Evolutionary conservation across 1,284 basidiomycete species (phyloP).

Genomic region (Takashimella tepidaria): DNA sequence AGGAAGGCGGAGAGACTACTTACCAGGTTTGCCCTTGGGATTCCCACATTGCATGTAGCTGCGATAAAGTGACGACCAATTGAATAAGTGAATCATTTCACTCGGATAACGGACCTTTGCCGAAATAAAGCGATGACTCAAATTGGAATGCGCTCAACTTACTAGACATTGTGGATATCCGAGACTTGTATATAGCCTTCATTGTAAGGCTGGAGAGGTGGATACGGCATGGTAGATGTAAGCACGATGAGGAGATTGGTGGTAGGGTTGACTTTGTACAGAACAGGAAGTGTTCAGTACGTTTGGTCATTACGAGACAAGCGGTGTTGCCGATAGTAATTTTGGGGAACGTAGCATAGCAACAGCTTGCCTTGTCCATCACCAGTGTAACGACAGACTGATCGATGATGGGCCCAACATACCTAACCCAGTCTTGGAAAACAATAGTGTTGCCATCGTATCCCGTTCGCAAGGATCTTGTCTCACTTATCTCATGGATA

Average conservation of each 20-base stretch:
- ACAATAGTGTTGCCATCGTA: too few species aligned
- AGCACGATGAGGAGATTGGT: not conserved
- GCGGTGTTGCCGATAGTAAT: too few species aligned
- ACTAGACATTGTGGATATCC: conserved; percentile 74
- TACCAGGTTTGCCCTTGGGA: conserved; percentile 68
- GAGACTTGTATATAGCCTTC: conserved; percentile 66
- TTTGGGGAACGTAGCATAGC: not conserved
- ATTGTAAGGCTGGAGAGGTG: conserved; percentile 60
- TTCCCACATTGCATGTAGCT: conserved; percentile 80
- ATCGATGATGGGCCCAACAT: conserved; percentile 13
- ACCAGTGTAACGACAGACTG: too few species aligned
- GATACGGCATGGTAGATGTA: conserved; percentile 51
- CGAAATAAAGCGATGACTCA: not conserved
- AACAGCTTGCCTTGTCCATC: too few species aligned
- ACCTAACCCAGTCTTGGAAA: too few species aligned
- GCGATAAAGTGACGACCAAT: not conserved
- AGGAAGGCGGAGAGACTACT: not conserved
- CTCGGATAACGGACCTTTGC: not conserved
- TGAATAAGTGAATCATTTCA: too few species aligned
- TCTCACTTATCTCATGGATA: too few species aligned
- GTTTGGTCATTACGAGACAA: not conserved
- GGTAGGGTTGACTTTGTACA: not conserved
- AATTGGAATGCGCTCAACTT: conserved; percentile 36
- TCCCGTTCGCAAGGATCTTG: too few species aligned
- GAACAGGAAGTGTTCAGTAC: not conserved